These are phyloP conservation scores for Pyrenophora tritici-repentis DNA, from an alignment of 2,329 filamentous ascomycete genomes.

Conservation along the genomic window DNA sequence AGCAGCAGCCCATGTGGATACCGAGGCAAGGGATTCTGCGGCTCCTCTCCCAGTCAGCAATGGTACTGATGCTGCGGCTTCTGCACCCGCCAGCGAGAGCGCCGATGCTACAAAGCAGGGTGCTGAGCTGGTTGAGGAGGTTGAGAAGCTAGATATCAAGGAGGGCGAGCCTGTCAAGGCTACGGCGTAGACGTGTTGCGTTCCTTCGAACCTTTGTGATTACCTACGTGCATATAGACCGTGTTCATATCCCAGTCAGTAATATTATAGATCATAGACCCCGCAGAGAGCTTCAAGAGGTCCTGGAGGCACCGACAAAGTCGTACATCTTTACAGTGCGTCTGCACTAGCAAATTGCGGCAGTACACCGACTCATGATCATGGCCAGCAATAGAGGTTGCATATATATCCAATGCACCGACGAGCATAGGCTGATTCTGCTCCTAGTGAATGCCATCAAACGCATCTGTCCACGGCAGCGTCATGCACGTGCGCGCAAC, in stretches of 20 bases:
- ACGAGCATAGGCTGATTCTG: too few species aligned
- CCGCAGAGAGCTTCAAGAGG: not conserved
- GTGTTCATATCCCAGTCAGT: not conserved
- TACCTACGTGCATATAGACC: not conserved
- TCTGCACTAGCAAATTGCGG: too few species aligned
- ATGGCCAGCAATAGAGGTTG: too few species aligned
- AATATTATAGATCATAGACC: not conserved
- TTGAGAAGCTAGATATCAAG: constrained; percentile 33
- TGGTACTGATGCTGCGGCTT: constrained; percentile 3
- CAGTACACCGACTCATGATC: too few species aligned
- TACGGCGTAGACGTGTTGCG: constrained; percentile 4
- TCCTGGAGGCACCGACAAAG: not conserved
- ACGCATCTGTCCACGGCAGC: not conserved
- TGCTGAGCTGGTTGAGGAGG: constrained; percentile 22
- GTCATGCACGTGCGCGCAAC: constrained; percentile 17
- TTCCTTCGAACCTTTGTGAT: not conserved
- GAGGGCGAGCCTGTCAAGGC: constrained; percentile 25
- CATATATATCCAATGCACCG: too few species aligned
- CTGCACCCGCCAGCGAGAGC: not conserved
- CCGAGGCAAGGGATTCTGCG: not conserved
- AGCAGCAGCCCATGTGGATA: not conserved
- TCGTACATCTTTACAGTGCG: too few species aligned
- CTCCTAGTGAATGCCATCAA: too few species aligned
- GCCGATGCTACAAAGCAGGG: constrained; percentile 5
- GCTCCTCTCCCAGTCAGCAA: too few species aligned